A percentile compares a stretch with the other conserved stretches of the same genome.
Conservation (phyloP, 2,329 filamentous ascomycete species). For the Fusarium floridanum region DNA sequence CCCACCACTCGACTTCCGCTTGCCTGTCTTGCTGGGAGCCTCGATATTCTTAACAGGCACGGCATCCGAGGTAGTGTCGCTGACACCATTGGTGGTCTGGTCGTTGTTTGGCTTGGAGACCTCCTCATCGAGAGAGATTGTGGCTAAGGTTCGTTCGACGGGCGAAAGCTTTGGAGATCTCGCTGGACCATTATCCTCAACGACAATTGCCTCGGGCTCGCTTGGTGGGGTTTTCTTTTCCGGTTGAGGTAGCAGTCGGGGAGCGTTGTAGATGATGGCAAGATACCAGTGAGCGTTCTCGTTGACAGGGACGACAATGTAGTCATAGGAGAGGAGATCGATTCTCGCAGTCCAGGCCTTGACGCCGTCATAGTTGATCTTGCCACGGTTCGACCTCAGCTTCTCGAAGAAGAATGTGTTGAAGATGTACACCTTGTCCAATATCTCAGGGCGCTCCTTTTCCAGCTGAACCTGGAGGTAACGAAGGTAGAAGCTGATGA, state of each 20-base stretch:
- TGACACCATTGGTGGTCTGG: slow-evolving; percentile 12
- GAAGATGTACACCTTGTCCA: slow-evolving; percentile 84
- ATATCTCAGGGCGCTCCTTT: slow-evolving; percentile 64
- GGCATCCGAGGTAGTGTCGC: slow-evolving; percentile 2
- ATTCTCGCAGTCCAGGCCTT: slow-evolving; percentile 88
- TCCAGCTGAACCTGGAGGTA: slow-evolving; percentile 75
- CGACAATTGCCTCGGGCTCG: slow-evolving; percentile 26
- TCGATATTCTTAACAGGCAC: slow-evolving; percentile 7
- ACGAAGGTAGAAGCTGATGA: slow-evolving; percentile 89
- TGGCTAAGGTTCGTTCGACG: slow-evolving; percentile 39
- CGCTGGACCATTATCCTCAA: slow-evolving; percentile 25
- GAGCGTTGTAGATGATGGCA: slow-evolving; percentile 92
- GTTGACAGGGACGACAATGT: slow-evolving; percentile 92
- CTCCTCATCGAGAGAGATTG: slow-evolving; percentile 43
- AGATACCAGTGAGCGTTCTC: slow-evolving; percentile 92
- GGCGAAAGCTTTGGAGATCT: slow-evolving; percentile 25
- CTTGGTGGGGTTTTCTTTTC: slow-evolving; percentile 16
- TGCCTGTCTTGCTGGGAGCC: slow-evolving; percentile 17
- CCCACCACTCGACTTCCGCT: slow-evolving; percentile 31
- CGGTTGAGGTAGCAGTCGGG: slow-evolving; percentile 64
- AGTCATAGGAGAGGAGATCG: slow-evolving; percentile 88
- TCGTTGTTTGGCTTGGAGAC: slow-evolving; percentile 13
- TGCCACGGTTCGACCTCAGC: slow-evolving; percentile 72
- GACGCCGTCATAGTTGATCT: slow-evolving; percentile 87
- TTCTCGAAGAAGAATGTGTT: slow-evolving; percentile 93